Percentiles rank a stretch among this genome's conserved stretches.
phyloP scores from a whole-genome alignment of 768 basidiomycete species.

The Coprinopsis cinerea region DNA sequence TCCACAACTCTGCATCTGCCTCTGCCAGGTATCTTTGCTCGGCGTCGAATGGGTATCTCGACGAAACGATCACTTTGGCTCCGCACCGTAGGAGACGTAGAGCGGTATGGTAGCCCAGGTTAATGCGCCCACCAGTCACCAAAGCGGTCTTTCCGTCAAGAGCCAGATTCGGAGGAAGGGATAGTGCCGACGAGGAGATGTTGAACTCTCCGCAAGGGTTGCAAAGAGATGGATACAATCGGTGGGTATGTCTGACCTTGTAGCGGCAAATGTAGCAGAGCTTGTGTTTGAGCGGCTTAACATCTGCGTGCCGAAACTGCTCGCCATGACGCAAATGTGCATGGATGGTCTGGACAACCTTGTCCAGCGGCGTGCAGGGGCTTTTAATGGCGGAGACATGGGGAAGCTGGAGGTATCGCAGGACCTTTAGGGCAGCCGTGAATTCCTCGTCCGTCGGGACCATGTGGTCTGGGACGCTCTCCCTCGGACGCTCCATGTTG shows the following conservation, averaged over 20 bases:
- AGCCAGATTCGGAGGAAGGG: conserved; percentile 21
- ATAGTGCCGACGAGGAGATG: conserved; percentile 21
- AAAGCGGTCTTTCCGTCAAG: conserved; percentile 22
- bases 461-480: conserved; percentile 16
- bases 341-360: conserved; percentile 17
- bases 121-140: conserved; percentile 30
- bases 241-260: conserved; percentile 15
- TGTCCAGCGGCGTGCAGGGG: conserved; percentile 13
- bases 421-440: conserved; percentile 21
- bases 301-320: background rate
- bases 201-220: conserved; percentile 26
- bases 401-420: conserved; percentile 21
- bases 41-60: conserved; percentile 29
- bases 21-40: conserved; percentile 24
- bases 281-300: background rate
- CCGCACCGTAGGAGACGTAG: conserved; percentile 28
- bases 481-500: conserved; percentile 12
- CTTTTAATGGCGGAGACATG: conserved; percentile 13
- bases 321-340: conserved; percentile 10
- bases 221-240: conserved; percentile 21
- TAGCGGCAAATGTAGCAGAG: conserved; percentile 25
- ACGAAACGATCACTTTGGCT: conserved; percentile 24
- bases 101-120: conserved; percentile 26
- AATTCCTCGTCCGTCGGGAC: conserved; percentile 22
- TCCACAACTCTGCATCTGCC: conserved; percentile 22